These are phyloP conservation scores for Aspergillus cristatus DNA, from an alignment of 495 filamentous ascomycete species.

Conservation along the genomic window DNA sequence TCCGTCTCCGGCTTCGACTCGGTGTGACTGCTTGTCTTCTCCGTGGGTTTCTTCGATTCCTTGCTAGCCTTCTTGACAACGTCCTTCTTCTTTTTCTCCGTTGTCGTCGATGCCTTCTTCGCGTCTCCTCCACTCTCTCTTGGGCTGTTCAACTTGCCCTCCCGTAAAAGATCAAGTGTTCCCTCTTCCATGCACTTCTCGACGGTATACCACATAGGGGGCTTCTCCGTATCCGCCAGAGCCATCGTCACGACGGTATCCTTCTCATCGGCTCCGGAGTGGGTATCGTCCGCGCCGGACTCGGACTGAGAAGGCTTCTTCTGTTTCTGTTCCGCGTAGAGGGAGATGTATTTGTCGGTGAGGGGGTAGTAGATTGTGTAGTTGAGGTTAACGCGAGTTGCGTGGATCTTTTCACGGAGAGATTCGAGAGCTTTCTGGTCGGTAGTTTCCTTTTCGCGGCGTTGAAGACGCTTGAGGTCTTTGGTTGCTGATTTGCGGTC, in stretches of 20 bases:
- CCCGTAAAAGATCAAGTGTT: conserved; percentile 46
- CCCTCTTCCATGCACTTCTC: conserved; percentile 61
- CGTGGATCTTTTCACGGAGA: conserved; percentile 51
- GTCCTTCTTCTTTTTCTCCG: conserved; percentile 1
- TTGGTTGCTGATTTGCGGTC: conserved; percentile 80
- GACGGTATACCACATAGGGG: conserved; percentile 59
- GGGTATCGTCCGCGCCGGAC: conserved; percentile 7
- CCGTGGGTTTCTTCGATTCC: no score
- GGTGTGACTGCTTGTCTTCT: conserved; percentile 9
- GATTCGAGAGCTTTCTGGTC: conserved; percentile 29
- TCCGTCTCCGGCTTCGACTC: conserved; percentile 9
- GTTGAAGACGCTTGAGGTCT: conserved; percentile 49
- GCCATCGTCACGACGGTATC: not conserved
- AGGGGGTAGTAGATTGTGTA: conserved; percentile 81
- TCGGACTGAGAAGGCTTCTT: conserved; percentile 12
- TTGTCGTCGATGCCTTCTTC: conserved; percentile 1
- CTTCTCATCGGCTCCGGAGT: no score
- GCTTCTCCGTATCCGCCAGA: conserved; percentile 26
- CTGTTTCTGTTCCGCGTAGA: conserved; percentile 50
- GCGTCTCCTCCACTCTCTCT: not conserved
- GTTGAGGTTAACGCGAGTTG: conserved; percentile 69
- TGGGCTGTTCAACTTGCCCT: conserved; percentile 35
- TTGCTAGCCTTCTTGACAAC: conserved; percentile 4
- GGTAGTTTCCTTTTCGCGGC: conserved; percentile 36
- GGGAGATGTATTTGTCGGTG: conserved; percentile 65